phyloP scores from a whole-genome alignment of 352 stramenopile species.

The Pythium phragmiticola region DNA sequence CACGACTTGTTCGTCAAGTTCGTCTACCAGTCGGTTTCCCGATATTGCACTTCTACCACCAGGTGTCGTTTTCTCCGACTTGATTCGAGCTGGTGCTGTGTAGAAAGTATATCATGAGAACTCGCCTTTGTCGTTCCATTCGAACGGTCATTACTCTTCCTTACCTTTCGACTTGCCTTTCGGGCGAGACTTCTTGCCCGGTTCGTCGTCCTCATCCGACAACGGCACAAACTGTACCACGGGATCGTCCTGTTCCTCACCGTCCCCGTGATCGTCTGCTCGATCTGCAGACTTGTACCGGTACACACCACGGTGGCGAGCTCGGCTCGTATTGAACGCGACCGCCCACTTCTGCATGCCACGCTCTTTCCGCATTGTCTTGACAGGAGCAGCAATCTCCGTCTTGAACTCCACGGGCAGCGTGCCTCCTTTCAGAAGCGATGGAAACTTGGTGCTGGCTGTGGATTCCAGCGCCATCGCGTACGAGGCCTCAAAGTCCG shows the following conservation, averaged over 20 bases:
- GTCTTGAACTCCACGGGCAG: conserved; percentile 37
- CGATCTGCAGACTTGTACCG: conserved; percentile 12
- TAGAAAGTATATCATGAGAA: background rate
- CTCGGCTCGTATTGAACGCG: conserved; percentile 40
- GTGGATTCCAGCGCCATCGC: conserved; percentile 34
- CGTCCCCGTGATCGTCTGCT: background rate
- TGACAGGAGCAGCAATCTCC: conserved; percentile 32
- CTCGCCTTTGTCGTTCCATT: background rate
- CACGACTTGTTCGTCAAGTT: background rate
- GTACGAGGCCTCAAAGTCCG: conserved; percentile 47
- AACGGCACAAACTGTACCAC: conserved; percentile 1
- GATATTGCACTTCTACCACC: background rate
- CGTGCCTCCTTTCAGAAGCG: conserved; percentile 41
- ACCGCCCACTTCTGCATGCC: conserved; percentile 43
- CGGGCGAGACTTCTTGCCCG: background rate
- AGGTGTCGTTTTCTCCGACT: background rate
- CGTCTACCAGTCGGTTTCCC: too few species aligned
- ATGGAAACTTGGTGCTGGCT: conserved; percentile 51
- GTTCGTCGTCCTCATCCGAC: conserved; percentile 1
- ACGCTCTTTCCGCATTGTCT: conserved; percentile 36
- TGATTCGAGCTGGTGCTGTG: background rate
- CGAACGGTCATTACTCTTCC: background rate
- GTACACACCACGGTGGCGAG: conserved; percentile 37
- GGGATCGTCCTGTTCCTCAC: conserved; percentile 3
- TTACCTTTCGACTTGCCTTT: conserved; percentile 6